Percentiles rank a stretch among this genome's conserved stretches.
These are phyloP conservation scores for Chaetomium cochliodes DNA, from an alignment of 495 filamentous ascomycete species.

Conservation along the genomic window DNA sequence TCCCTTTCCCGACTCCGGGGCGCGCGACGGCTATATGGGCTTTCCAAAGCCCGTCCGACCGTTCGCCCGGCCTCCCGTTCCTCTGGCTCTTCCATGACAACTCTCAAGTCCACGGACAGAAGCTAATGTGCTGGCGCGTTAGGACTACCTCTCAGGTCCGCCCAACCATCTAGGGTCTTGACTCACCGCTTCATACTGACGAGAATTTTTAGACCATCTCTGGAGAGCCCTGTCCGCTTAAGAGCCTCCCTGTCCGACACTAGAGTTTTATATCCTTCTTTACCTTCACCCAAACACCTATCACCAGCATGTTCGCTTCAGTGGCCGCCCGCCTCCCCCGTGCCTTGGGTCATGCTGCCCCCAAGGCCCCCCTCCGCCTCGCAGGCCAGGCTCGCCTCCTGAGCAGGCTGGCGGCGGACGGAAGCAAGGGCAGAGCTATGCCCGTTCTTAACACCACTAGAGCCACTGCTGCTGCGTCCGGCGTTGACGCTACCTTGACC, in stretches of 20 bases:
- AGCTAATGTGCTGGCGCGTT: constrained; percentile 39
- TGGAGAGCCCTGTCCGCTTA: constrained; percentile 76
- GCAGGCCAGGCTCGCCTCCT: constrained; percentile 53
- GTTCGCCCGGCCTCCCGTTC: background rate
- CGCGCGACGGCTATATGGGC: background rate
- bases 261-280: constrained; percentile 25
- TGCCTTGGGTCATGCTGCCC: constrained; percentile 43
- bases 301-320: constrained; percentile 65
- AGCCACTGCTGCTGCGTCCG: constrained; percentile 60
- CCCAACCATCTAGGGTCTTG: constrained; percentile 30
- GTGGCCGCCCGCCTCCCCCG: constrained; percentile 56
- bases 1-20: constrained; percentile 3
- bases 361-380: constrained; percentile 31
- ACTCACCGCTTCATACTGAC: constrained; percentile 50
- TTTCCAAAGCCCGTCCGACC: background rate
- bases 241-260: constrained; percentile 29
- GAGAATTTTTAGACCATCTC: constrained; percentile 72
- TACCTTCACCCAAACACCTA: constrained; percentile 23
- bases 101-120: background rate
- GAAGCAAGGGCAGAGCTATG: constrained; percentile 63
- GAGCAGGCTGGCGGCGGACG: constrained; percentile 53
- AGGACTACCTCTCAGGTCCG: constrained; percentile 96
- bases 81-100: constrained; percentile 17
- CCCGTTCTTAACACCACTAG: constrained; percentile 40
- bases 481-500: constrained; percentile 83